Evolutionary conservation across 208 protist species (phyloP), one percentile per base, ranked within the genome.

Genomic region (Kentomonas sorsogonicus): DNA sequence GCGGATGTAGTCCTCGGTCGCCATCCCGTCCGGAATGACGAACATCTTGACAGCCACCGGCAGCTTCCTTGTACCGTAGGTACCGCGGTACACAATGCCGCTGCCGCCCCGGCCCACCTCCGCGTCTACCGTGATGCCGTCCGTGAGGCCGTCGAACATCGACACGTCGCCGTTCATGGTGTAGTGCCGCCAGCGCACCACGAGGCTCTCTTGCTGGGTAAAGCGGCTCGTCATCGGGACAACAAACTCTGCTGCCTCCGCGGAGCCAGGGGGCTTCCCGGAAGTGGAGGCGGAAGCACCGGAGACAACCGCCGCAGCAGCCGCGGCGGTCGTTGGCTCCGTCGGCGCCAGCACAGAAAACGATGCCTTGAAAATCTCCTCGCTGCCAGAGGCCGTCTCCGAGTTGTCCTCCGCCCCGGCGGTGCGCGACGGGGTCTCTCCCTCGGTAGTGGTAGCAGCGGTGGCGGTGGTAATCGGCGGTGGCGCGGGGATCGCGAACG

Each of bases 11-110:
- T 57, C 46, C 51, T 78, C 72, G 58, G 91, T 72, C 7, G 65
- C 30, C 74, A 84, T 78, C 22, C 74, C 84, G 33, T 76, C 66
- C 23, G 80, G 74, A 10, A 81, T 72, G 52, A 88, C 69, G 30
- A 95, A 81, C 50, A 84, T 77, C 64, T 95, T 95, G 25, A 95
- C 82, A 27, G 88, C 88, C 3, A 95, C 88, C 7, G 78, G 80
- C 38, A 74, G 63, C 0, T 39, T 30, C 3, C 22, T 27, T 2
- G 18, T 30, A 9, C 63, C 66, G 56, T 89, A 86, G 15, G 57
- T 46, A 40, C 82, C 88, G 33, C 78, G 68, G 66, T 85, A 95
- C 11, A 95, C 88, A 10, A 86, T 45, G 11, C 84, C 72, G 62
- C 88, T 95, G 11, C 88, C 88, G 25, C 88, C 88, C 10, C 61